Conservation (phyloP, 2,329 filamentous ascomycete species). For the Xylariomycetidae sp. region DNA sequence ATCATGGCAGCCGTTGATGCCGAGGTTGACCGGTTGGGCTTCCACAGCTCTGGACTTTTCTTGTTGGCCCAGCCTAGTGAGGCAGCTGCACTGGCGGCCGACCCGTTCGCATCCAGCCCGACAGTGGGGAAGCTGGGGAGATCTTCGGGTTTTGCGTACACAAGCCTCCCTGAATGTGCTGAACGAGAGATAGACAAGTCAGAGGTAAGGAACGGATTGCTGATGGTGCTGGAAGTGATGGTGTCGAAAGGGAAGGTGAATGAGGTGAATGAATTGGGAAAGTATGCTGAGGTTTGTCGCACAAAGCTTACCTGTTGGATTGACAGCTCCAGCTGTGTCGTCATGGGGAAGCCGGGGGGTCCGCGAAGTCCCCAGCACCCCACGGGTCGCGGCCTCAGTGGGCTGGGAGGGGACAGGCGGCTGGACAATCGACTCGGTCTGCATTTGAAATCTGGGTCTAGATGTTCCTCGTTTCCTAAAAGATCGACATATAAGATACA, state of each 20-base stretch:
- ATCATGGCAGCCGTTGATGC: slow-evolving; percentile 36
- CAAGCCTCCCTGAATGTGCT: slow-evolving; percentile 22
- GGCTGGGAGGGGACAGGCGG: neutral
- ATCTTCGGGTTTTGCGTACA: slow-evolving; percentile 52
- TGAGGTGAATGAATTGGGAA: too few species aligned
- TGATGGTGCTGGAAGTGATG: too few species aligned
- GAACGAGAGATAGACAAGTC: slow-evolving; percentile 7
- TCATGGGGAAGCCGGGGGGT: slow-evolving; percentile 20
- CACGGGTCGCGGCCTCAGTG: slow-evolving; percentile 10
- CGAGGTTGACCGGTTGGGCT: slow-evolving; percentile 55
- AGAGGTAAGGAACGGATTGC: too few species aligned
- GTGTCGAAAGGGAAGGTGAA: too few species aligned
- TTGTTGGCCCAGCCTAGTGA: slow-evolving; percentile 68
- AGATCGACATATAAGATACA: too few species aligned
- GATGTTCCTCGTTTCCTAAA: too few species aligned
- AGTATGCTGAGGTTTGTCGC: slow-evolving; percentile 6
- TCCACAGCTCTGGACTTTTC: slow-evolving; percentile 62
- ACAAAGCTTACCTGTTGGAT: slow-evolving; percentile 17
- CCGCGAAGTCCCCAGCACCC: slow-evolving; percentile 6
- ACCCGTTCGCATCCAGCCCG: slow-evolving; percentile 51
- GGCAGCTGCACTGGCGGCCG: slow-evolving; percentile 70
- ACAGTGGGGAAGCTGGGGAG: slow-evolving; percentile 70
- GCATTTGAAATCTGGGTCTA: too few species aligned
- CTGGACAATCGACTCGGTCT: slow-evolving; percentile 2
- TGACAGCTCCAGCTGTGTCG: slow-evolving; percentile 12